Base-by-base conservation (phyloP, 805 yeast genomes). In the Ogataea sp. region DNA sequence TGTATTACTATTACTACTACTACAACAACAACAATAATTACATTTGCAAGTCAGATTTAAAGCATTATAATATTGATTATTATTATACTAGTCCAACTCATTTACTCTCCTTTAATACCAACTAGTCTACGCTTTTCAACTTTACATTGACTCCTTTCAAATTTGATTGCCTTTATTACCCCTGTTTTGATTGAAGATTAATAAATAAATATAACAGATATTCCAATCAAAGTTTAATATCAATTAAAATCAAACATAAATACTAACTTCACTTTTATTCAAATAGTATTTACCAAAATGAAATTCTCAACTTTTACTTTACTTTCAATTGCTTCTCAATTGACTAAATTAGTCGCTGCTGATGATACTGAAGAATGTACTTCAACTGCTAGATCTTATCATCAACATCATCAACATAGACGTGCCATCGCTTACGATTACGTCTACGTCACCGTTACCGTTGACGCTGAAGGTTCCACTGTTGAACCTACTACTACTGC, bases 381-480 rank as follows among this genome's bases (percentile, higher is more conserved):
- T 52, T 61, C 70, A 41, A 62, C 68, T 52, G 59, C 52, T 14
- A 56, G 39, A 25, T 20, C 49, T 20, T 58, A 60, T 53, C 84
- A 78, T 64, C 68, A 69, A 42, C 83, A 80, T 65, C 80, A 71
- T 64, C 73, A 64, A 57, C 80, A 71, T 61, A 76, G 68, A 61
- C 71, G 77, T 65, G 80, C 74, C 35, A 71, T 70, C 46, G 81
- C 68, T 20, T 61, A 65, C 38, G 65, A 62, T 38, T 64, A 64
- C 39, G 62, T 61, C 27, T 72, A 75, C 55, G 73, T 74, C 49
- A 73, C 79, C 25, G 71, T 74, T 38, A 67, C 74, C 20, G 79
- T 73, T 38, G 68, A 71, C 44, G 68, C 61, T 36, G 56, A 63
- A n/a, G 77, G 76, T 44, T 50, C 60, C 41, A 68, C 76, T 36